Evolutionary conservation across 768 basidiomycete species (phyloP).

Genomic region (Trametes coccinea): DNA sequence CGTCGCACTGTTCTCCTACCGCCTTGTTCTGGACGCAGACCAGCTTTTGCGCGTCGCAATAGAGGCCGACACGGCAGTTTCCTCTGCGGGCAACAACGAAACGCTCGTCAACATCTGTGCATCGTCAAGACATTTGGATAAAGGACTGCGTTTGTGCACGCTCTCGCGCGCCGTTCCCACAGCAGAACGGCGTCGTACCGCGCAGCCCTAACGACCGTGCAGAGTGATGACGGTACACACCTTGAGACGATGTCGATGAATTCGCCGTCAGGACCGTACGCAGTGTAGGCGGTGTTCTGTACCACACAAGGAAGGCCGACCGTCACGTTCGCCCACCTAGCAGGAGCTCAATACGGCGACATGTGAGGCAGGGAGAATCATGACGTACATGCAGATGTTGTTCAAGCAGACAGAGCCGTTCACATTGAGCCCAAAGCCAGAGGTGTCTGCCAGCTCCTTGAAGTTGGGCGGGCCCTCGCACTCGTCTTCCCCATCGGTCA

Average conservation of each 20-base stretch:
- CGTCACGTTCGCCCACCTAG: slow-evolving; percentile 79
- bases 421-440: slow-evolving; percentile 67
- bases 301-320: slow-evolving; percentile 60
- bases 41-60: slow-evolving; percentile 65
- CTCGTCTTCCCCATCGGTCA: slow-evolving; percentile 55
- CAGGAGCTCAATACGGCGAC: neutral
- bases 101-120: neutral
- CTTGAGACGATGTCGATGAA: slow-evolving; percentile 82
- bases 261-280: slow-evolving; percentile 56
- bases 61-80: slow-evolving; percentile 72
- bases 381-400: slow-evolving; percentile 74
- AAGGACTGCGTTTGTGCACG: too few species aligned
- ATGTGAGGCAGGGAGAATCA: too few species aligned
- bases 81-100: slow-evolving; percentile 43
- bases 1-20: slow-evolving; percentile 59
- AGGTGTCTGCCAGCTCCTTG: slow-evolving; percentile 60
- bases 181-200: too few species aligned
- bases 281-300: slow-evolving; percentile 81
- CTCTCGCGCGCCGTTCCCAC: too few species aligned
- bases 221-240: slow-evolving; percentile 39
- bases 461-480: slow-evolving; percentile 71
- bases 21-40: slow-evolving; percentile 61
- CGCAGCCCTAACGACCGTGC: neutral
- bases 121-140: too few species aligned
- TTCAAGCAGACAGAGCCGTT: slow-evolving; percentile 87